Evolutionary conservation across 2,329 filamentous ascomycete species (phyloP), one percentile per base, ranked within the genome.

Genomic region (Neofusicoccum parvum): DNA sequence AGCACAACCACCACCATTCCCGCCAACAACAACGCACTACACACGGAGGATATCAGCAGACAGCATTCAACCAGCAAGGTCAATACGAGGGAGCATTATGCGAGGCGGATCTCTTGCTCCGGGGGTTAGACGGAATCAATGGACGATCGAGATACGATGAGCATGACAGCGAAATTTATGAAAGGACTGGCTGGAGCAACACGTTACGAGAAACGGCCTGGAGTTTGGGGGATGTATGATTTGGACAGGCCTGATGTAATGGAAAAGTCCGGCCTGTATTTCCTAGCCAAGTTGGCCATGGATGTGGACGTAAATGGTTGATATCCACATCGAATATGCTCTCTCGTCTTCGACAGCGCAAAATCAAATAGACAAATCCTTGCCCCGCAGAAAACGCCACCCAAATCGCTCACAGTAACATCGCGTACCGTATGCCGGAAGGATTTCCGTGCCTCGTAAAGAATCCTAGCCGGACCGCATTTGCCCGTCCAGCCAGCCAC

Each of bases 41-140:
- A 37, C 45, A 15, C 32, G 43, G 43, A 60, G 43, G 14, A 60
- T 17, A 14, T 60, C 56, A 10, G 12, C 39, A 7, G 32, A 48
- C 23, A 45, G 43, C 15, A 37, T 37, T 23, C 41, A 43, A 15
- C 27, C 56, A 20, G 23, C 41, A 34, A 60, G 15, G 20, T 48
- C 56, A n/a, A 37, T 60, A 48, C 56, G 56, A 60, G 56, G 56
- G 17, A 60, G 32, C 15, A 60, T 60, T 20, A 48, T 60, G 56
- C 48, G 43, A 37, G 56, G 43, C 11, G 27, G 27, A 3, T 43
- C 56, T 37, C 17, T 60, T 11, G 56, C 39, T 14, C 43, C 56
- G 15, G 56, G 56, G 9, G 56, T 60, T n/a, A 36, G 56, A 15
- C 23, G 56, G n/a, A 60, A 60, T 43, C 56, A 60, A 37, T 60